These are phyloP conservation scores for Flammula alnicola DNA, from an alignment of 1,284 basidiomycete species.

Conservation along the genomic window DNA sequence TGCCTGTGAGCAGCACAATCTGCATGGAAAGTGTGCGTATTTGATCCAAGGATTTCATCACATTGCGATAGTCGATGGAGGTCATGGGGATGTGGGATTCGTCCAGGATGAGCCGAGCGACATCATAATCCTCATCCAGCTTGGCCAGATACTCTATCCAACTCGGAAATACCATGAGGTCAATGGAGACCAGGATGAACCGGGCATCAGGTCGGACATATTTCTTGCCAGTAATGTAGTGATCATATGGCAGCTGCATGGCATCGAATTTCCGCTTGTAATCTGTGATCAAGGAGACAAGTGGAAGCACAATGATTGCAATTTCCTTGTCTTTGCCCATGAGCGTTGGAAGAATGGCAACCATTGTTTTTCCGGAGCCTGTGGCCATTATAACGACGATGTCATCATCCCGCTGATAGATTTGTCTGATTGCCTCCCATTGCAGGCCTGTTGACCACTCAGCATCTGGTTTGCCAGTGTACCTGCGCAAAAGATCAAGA, in stretches of 20 bases:
- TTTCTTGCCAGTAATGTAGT: background rate
- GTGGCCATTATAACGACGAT: background rate
- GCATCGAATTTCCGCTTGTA: constrained; percentile 9
- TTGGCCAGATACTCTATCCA: background rate
- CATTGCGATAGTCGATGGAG: background rate
- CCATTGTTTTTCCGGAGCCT: constrained; percentile 19
- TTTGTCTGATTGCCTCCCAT: constrained; percentile 1
- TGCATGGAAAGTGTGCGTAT: background rate
- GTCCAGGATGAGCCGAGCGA: constrained; percentile 3
- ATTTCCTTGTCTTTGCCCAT: background rate
- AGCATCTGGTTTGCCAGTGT: background rate
- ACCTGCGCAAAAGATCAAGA: background rate
- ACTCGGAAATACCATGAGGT: background rate
- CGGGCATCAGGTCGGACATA: background rate
- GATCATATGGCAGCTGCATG: constrained; percentile 4
- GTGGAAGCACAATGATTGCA: constrained; percentile 15
- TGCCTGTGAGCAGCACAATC: constrained; percentile 1
- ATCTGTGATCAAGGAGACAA: constrained; percentile 17
- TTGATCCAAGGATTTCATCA: background rate
- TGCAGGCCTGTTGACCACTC: background rate
- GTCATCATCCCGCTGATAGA: background rate
- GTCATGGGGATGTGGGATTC: constrained; percentile 4
- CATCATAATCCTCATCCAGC: background rate
- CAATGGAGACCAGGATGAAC: constrained; percentile 1
- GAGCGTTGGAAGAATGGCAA: constrained; percentile 13